phyloP scores from a whole-genome alignment of 129 eudicot genomes.

The Apium graveolens region DNA sequence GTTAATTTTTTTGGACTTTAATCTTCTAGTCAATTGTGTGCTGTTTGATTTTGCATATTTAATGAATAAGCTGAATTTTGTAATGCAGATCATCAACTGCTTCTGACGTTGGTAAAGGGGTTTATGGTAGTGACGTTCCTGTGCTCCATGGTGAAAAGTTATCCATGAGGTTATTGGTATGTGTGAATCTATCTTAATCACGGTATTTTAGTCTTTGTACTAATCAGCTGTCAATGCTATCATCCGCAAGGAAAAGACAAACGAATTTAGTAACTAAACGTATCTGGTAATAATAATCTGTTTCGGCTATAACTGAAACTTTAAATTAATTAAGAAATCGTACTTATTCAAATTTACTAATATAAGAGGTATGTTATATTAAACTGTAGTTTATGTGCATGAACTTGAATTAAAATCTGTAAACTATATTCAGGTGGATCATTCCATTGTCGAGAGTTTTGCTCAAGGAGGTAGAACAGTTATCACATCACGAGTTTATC shows the following conservation, averaged over 20 bases:
- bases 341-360: not conserved
- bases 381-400: not conserved
- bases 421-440: constrained; percentile 58
- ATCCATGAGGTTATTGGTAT: constrained; percentile 67
- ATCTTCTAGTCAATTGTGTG: not conserved
- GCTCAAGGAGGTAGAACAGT: constrained; percentile 82
- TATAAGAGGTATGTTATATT: not conserved
- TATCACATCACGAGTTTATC: constrained; percentile 76
- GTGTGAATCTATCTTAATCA: constrained; percentile 2
- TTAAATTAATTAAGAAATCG: not conserved
- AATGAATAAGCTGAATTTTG: not conserved
- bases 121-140: constrained; percentile 70
- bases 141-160: constrained; percentile 65
- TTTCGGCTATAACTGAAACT: not conserved
- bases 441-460: constrained; percentile 82
- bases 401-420: not conserved
- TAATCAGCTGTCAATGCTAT: not conserved
- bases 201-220: not conserved
- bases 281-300: too few species aligned
- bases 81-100: constrained; percentile 73
- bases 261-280: not conserved
- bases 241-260: not conserved
- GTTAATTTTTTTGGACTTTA: not conserved
- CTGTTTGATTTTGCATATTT: not conserved
- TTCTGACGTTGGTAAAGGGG: constrained; percentile 45